phyloP scores from a whole-genome alignment of 2,329 filamentous ascomycete genomes.

The Neopestalotiopsis rosae region DNA sequence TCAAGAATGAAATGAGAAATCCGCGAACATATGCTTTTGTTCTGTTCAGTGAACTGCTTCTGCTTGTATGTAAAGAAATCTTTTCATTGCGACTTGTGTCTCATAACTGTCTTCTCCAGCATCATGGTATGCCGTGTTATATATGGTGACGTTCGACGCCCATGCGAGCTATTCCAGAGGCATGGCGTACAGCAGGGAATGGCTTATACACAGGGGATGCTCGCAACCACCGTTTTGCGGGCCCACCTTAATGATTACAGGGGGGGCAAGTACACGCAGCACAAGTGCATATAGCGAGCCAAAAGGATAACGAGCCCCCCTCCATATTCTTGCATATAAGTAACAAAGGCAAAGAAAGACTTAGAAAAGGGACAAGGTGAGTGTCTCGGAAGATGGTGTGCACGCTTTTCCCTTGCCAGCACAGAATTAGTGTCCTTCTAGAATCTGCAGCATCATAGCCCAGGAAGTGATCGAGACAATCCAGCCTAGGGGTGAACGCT shows the following conservation, averaged over 20 bases:
- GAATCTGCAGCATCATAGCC: constrained; percentile 5
- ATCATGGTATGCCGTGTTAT: constrained; percentile 17
- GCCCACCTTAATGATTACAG: background rate
- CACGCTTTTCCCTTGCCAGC: background rate
- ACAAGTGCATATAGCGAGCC: background rate
- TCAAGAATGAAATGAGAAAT: constrained; percentile 12
- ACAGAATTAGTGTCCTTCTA: constrained; percentile 7
- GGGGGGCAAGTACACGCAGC: background rate
- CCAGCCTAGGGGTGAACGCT: background rate
- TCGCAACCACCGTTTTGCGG: background rate
- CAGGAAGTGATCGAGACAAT: background rate
- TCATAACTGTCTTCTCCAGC: background rate
- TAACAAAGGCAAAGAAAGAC: background rate
- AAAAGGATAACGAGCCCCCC: background rate
- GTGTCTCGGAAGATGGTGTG: constrained; percentile 11
- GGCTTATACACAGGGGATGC: too few species aligned
- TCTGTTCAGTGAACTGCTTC: too few species aligned
- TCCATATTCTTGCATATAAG: background rate
- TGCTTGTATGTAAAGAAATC: too few species aligned
- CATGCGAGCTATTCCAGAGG: constrained; percentile 11
- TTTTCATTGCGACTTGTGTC: too few species aligned
- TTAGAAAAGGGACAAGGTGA: background rate
- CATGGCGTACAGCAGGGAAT: constrained; percentile 10
- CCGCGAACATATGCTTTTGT: too few species aligned
- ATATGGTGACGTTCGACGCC: constrained; percentile 13